Conservation (phyloP, 805 yeast genomes). For the Phaffomyces opuntiae region DNA sequence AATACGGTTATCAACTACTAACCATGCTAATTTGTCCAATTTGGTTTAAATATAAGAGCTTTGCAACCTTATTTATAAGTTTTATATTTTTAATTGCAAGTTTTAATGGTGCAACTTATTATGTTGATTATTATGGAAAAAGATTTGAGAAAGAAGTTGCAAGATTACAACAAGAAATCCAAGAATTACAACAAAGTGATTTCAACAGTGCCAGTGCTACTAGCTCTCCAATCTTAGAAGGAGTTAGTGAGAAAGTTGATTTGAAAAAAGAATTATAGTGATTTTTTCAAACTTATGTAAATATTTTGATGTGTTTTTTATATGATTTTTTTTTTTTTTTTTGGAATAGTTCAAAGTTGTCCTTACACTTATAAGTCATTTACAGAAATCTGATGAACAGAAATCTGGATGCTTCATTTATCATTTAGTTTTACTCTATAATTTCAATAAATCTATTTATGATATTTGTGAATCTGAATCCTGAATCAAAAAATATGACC, state of each 20-base stretch:
- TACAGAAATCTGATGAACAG: too few relatives aligned
- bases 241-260: neutral
- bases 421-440: too few relatives aligned
- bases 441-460: too few relatives aligned
- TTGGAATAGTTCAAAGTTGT: neutral
- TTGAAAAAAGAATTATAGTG: neutral
- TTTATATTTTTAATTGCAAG: constrained; percentile 75
- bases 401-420: too few relatives aligned
- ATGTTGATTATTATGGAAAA: constrained; percentile 86
- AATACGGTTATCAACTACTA: constrained; percentile 75
- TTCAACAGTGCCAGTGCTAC: constrained; percentile 2
- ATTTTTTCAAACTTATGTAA: too few relatives aligned
- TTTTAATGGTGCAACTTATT: constrained; percentile 92
- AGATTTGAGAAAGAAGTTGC: constrained; percentile 81
- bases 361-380: too few relatives aligned
- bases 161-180: constrained; percentile 64
- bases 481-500: too few relatives aligned
- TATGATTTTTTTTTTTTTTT: neutral
- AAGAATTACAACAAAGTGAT: constrained; percentile 40
- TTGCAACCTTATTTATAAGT: constrained; percentile 61
- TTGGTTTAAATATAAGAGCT: constrained; percentile 66
- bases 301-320: too few relatives aligned
- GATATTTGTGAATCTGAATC: too few relatives aligned
- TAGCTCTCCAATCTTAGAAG: constrained; percentile 1
- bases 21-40: constrained; percentile 88